phyloP scores from a whole-genome alignment of 208 protist species.

The Crithidia bombi region DNA sequence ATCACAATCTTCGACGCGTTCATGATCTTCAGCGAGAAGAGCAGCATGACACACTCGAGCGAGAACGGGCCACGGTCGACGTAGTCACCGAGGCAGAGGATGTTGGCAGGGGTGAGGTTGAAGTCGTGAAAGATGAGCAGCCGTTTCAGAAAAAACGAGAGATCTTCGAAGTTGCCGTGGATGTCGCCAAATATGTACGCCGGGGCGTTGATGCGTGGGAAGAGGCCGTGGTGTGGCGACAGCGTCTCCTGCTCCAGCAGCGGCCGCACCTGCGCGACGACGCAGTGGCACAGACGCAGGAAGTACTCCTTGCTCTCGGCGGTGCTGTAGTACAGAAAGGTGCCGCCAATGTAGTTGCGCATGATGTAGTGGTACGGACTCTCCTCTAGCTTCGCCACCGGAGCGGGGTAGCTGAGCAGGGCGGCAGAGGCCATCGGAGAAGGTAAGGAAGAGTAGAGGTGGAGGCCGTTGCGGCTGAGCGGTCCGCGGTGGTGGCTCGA shows the following conservation, averaged over 20 bases:
- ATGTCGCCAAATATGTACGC: slow-evolving; percentile 84
- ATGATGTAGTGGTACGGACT: slow-evolving; percentile 73
- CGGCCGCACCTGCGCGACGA: slow-evolving; percentile 51
- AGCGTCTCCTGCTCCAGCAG: slow-evolving; percentile 72
- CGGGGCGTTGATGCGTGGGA: slow-evolving; percentile 59
- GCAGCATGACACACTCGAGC: slow-evolving; percentile 87
- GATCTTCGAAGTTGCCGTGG: slow-evolving; percentile 85
- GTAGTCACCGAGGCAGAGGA: slow-evolving; percentile 98
- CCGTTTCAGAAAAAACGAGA: slow-evolving; percentile 67
- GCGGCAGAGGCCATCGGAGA: slow-evolving; percentile 6
- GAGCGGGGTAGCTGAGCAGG: slow-evolving; percentile 25
- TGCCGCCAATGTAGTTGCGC: slow-evolving; percentile 56
- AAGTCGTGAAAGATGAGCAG: slow-evolving; percentile 72
- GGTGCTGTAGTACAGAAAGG: slow-evolving; percentile 56
- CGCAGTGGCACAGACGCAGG: slow-evolving; percentile 46
- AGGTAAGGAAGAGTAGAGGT: neutral
- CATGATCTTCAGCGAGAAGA: slow-evolving; percentile 84
- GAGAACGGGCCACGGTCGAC: slow-evolving; percentile 96
- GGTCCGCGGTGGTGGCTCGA: neutral
- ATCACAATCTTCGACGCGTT: slow-evolving; percentile 67
- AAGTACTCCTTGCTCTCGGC: slow-evolving; percentile 57
- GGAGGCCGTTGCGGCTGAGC: neutral
- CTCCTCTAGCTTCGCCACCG: slow-evolving; percentile 47
- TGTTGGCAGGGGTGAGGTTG: slow-evolving; percentile 60
- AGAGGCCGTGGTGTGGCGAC: slow-evolving; percentile 45